Base-by-base conservation (phyloP, 164 flowering plant genomes). In the Echeveria elegans region DNA sequence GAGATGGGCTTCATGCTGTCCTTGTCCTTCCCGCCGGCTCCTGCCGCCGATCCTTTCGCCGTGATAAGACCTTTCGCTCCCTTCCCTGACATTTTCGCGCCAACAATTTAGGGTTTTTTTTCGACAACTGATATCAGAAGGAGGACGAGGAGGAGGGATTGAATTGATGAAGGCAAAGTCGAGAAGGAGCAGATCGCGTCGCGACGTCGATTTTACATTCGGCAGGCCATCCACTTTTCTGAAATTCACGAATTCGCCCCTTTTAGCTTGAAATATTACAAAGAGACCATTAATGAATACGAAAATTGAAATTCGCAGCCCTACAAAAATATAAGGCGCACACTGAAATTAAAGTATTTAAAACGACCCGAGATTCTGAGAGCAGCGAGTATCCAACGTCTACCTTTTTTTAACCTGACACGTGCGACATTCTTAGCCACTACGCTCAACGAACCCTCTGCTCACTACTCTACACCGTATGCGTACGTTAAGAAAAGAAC, bases 41-140 rank as follows among this genome's bases (percentile, higher is more conserved):
- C 61, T 11, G 29, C 15, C 19, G 71, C 52, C 24, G 68, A 64
- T 26, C 76, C 56, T 48, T 76, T 76, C 24, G 72, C 76, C 52
- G 61, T 71, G 12, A 69, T 70, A 70, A 71, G 64, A 30, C 79
- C 74, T 63, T 76, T 73, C 24, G 76, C 79, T n/a, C 74, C 74
- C 63, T 76, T 76, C 2, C 78, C 78, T 24, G 75, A 70, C 78
- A 76, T 76, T 72, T 68, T 48, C 64, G 37, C 58, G 40, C 29
- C 63, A 63, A 40, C 52, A 23, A 62, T 6, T 10, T 52, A 52
- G 29, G 29, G 58, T 23, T 52, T 52, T 23, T 34, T 34, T 34
- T 34, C 37, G n/a, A n/a, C n/a, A n/a, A n/a, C n/a, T n/a, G n/a
- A n/a, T n/a, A n/a, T n/a, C n/a, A n/a, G n/a, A n/a, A n/a, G n/a